A percentile compares a stretch with the other conserved stretches of the same genome.
phyloP scores from a whole-genome alignment of 2,329 filamentous ascomycete genomes.

The Aureobasidium sp. region DNA sequence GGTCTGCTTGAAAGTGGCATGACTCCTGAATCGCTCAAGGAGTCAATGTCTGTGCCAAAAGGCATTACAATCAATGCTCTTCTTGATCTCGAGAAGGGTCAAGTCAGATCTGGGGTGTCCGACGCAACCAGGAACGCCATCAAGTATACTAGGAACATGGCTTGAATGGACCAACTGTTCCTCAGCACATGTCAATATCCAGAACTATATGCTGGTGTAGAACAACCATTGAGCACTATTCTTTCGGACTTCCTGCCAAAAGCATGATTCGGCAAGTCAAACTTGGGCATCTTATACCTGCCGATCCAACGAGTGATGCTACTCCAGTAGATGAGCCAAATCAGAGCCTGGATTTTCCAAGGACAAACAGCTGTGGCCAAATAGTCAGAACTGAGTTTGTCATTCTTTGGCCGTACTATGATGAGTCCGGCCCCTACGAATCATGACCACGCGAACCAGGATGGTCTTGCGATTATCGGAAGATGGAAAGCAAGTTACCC shows the following conservation, averaged over 20 bases:
- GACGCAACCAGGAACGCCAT: conserved; percentile 16
- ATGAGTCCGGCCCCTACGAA: conserved; percentile 12
- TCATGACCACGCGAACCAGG: conserved; percentile 16
- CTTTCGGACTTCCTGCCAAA: neutral
- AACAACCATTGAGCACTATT: neutral
- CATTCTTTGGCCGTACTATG: conserved; percentile 3
- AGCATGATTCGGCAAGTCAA: neutral
- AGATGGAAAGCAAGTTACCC: conserved; percentile 23
- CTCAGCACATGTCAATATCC: neutral
- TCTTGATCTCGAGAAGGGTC: conserved; percentile 16
- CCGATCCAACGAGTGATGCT: neutral
- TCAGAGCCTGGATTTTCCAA: neutral
- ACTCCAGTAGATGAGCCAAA: neutral
- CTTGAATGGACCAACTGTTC: neutral
- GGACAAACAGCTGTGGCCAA: conserved; percentile 21
- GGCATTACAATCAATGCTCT: conserved; percentile 21
- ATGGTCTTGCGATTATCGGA: conserved; percentile 12
- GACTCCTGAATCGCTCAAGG: conserved; percentile 21
- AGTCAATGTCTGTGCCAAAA: conserved; percentile 20
- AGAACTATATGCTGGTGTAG: neutral
- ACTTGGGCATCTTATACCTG: neutral
- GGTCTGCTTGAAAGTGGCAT: conserved; percentile 18
- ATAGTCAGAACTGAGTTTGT: neutral
- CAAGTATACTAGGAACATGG: conserved; percentile 16
- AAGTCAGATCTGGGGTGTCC: conserved; percentile 13